phyloP scores from a whole-genome alignment of 768 basidiomycete species.

The Exidia glandulosa region DNA sequence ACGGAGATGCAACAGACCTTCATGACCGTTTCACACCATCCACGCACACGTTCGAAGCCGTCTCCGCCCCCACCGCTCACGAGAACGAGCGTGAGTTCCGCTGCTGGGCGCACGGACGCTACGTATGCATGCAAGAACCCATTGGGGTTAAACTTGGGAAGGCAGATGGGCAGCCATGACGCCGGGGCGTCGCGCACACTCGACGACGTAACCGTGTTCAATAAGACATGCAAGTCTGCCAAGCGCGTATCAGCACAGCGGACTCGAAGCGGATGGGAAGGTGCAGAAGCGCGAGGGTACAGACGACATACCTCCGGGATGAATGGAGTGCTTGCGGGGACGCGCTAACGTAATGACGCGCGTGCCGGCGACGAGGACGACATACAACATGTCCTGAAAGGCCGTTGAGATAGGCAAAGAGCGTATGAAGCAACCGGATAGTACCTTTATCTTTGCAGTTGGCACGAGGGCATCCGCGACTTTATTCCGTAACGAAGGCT shows the following conservation, averaged over 20 bases:
- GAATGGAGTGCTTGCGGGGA: conserved; percentile 89
- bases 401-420: background rate
- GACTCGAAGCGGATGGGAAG: conserved; percentile 1
- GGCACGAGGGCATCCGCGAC: conserved; percentile 78
- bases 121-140: conserved; percentile 91
- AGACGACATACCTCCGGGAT: conserved; percentile 82
- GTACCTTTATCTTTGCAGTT: conserved; percentile 66
- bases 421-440: conserved; percentile 4
- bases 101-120: conserved; percentile 39
- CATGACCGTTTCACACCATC: conserved; percentile 60
- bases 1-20: conserved; percentile 29
- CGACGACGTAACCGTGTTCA: conserved; percentile 82
- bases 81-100: conserved; percentile 54
- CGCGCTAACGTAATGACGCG: conserved; percentile 78
- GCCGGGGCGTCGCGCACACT: conserved; percentile 60
- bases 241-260: background rate
- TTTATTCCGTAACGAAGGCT: conserved; percentile 53
- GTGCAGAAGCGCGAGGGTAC: too few relatives aligned
- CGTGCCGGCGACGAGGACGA: conserved; percentile 69
- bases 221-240: conserved; percentile 78
- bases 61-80: conserved; percentile 53
- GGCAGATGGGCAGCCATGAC: conserved; percentile 90
- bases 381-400: conserved; percentile 76
- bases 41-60: conserved; percentile 75
- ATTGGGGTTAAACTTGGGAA: conserved; percentile 85